A percentile compares a stretch with the other conserved stretches of the same genome.
Conservation (phyloP, 768 basidiomycete species). For the Mycena rebaudengoi region DNA sequence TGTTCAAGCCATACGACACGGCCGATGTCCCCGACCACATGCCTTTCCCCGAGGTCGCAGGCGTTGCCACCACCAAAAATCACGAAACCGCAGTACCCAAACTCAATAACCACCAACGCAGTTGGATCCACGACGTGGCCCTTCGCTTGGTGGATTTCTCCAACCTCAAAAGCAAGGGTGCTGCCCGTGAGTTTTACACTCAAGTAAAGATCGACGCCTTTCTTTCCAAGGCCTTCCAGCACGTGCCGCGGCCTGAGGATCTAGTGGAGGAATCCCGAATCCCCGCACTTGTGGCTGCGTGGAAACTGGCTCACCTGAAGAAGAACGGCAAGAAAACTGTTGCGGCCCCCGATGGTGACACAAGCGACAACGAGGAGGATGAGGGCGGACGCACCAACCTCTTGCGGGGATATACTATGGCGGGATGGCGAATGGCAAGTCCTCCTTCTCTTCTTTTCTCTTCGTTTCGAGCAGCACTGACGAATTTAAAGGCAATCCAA, state of each 20-base stretch:
- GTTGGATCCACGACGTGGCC: conserved; percentile 9
- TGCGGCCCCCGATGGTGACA: background rate
- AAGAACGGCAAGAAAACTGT: background rate
- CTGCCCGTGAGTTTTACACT: background rate
- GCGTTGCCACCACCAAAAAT: background rate
- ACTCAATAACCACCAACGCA: conserved; percentile 9
- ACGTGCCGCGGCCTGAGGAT: background rate
- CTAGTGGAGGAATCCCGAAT: background rate
- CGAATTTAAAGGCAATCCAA: background rate
- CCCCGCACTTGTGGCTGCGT: conserved; percentile 3
- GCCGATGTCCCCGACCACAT: conserved; percentile 5
- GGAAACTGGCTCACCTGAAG: background rate
- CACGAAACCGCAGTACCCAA: background rate
- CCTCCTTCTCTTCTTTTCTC: background rate
- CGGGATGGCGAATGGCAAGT: conserved; percentile 2
- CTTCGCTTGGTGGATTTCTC: background rate
- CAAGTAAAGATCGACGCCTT: conserved; percentile 11
- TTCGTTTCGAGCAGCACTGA: background rate
- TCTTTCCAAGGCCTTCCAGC: conserved; percentile 13
- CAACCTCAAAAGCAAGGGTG: background rate
- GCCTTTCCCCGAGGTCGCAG: conserved; percentile 3
- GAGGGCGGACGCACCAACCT: background rate
- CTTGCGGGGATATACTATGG: conserved; percentile 2
- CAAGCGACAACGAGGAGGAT: background rate
- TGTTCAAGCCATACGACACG: conserved; percentile 4